phyloP scores from a whole-genome alignment of 345 rosid genomes.

The Brassica carinata region DNA sequence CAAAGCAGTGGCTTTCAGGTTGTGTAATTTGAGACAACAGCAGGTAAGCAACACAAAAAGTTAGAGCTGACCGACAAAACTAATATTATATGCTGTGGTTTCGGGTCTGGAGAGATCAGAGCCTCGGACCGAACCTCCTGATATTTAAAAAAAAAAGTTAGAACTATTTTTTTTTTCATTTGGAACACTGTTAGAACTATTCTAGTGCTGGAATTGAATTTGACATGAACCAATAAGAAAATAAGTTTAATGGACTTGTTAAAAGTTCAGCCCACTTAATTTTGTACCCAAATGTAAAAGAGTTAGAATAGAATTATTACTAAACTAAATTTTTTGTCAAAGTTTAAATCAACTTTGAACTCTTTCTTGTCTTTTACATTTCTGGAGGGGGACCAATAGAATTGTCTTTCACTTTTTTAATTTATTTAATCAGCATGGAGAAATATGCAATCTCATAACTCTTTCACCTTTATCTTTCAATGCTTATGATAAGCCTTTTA shows the following conservation, averaged over 20 bases:
- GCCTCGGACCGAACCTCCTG: too few species aligned
- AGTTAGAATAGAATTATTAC: neutral
- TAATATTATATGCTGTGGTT: too few species aligned
- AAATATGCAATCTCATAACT: constrained; percentile 25
- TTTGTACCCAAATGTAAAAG: neutral
- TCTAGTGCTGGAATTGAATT: neutral
- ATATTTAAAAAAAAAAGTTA: too few species aligned
- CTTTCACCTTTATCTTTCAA: constrained; percentile 24
- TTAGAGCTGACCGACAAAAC: too few species aligned
- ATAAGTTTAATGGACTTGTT: neutral
- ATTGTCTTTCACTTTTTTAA: neutral
- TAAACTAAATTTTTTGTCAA: neutral
- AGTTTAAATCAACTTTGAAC: neutral
- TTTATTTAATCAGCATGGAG: constrained; percentile 18
- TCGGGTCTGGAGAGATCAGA: too few species aligned
- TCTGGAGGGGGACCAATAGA: constrained; percentile 27
- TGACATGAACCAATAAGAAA: neutral
- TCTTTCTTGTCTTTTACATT: neutral
- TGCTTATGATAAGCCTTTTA: constrained; percentile 29
- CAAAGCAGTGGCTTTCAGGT: neutral
- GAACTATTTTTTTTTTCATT: too few species aligned
- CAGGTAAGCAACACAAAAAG: neutral
- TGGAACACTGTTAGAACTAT: neutral
- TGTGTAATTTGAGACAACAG: neutral
- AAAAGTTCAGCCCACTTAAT: neutral